phyloP scores from a whole-genome alignment of 148 eudicot species.

The Rhododendron vialii region DNA sequence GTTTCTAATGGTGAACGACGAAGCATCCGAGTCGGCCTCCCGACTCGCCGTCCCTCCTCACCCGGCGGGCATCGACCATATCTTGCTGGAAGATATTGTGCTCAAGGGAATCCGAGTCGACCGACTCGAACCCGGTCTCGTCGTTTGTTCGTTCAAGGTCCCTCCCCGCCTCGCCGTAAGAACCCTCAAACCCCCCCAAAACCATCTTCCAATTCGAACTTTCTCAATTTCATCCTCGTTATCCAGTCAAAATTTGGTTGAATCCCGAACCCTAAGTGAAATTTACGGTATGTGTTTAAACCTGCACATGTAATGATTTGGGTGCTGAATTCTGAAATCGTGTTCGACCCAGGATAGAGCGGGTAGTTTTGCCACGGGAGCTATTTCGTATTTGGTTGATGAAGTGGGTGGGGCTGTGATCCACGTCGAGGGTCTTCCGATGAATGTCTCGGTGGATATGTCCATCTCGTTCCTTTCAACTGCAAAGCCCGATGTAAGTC shows the following conservation, averaged over 20 bases:
- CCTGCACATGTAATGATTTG: not conserved
- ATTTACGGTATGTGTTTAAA: not conserved
- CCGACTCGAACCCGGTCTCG: constrained; percentile 51
- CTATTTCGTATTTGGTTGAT: constrained; percentile 76
- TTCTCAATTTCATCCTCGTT: not conserved
- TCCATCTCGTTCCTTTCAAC: constrained; percentile 59
- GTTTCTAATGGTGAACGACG: constrained; percentile 16
- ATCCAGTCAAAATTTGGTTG: not conserved
- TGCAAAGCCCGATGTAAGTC: constrained; percentile 61
- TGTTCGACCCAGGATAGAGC: constrained; percentile 40
- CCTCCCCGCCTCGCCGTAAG: constrained; percentile 69
- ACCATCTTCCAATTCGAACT: too few species aligned
- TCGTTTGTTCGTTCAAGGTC: constrained; percentile 57
- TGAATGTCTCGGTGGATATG: constrained; percentile 83
- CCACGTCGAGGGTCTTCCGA: constrained; percentile 42
- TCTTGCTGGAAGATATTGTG: constrained; percentile 55
- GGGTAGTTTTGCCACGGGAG: constrained; percentile 58
- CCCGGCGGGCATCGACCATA: constrained; percentile 32
- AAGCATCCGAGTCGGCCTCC: constrained; percentile 36
- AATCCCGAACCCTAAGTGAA: not conserved
- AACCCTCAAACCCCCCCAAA: not conserved
- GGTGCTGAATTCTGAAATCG: not conserved
- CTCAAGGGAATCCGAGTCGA: constrained; percentile 64
- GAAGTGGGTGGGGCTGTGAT: constrained; percentile 64
- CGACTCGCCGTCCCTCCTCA: constrained; percentile 46